Evolutionary conservation across 345 rosid species (phyloP), one percentile per base, ranked within the genome.

Genomic region (Abelmoschus esculentus): DNA sequence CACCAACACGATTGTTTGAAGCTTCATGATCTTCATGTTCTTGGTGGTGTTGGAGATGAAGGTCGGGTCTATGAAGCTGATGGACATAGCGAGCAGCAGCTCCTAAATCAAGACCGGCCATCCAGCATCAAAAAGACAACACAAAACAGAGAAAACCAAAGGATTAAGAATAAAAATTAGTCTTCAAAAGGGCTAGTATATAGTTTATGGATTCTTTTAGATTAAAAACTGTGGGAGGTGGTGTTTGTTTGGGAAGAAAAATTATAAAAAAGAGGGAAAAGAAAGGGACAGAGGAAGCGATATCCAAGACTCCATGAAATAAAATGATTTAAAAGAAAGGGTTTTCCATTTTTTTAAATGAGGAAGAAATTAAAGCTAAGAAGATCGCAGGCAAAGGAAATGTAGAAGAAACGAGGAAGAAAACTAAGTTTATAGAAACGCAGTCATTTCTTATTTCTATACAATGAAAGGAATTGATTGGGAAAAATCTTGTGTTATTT

Each of bases 31-130:
- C 83, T 17, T 83, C 86, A 12, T 79, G 53, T 19, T 87, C 86
- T 5, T 85, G 77, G 64, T 83, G 87, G 44, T 79, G 81, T 14
- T 81, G 88, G 29, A 87, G 85, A 56, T 88, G 90, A 53, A 89
- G 95, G 71, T 83, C 84, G 3, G 85, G 70, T 80, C 85, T 75
- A 66, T 75, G 81, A 58, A 79, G 81, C 52, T 47, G 61, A 57
- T 80, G 83, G 40, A 74, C 74, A 78, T 78, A 81, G 59, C 82
- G 82, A 78, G 84, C 71, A 60, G 78, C 74, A 75, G 83, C 68
- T 58, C 82, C 75, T 70, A 81, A 67, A 78, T 81, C 76, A 67
- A 81, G 82, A 76, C 82, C 80, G 69, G 80, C 80, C 85, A 81
- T 83, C 78, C 76, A 71, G 71, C 77, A 71, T 69, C 80, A 67